These are phyloP conservation scores for Debaryomycetaceae sp. DNA, from an alignment of 1,139 yeast genomes.

Conservation along the genomic window DNA sequence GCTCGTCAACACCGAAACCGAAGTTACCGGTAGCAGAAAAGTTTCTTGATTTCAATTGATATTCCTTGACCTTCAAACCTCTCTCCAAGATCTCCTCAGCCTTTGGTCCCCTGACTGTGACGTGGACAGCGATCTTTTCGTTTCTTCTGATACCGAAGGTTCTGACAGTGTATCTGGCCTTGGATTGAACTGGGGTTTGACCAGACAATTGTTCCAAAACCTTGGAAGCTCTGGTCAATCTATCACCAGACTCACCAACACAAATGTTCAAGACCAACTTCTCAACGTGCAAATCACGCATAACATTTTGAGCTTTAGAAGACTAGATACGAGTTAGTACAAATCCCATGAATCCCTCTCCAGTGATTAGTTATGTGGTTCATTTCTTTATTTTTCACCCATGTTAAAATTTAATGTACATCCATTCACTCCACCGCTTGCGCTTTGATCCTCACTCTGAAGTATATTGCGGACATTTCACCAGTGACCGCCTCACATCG, in stretches of 20 bases:
- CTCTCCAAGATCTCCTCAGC: constrained; percentile 99
- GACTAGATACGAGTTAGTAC: constrained; percentile 19
- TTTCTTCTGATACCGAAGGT: constrained; percentile 99
- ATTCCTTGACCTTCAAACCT: constrained; percentile 99
- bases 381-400: too few species aligned
- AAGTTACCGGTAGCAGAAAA: constrained; percentile 99
- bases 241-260: constrained; percentile 99
- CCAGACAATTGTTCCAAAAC: constrained; percentile 99
- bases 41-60: constrained; percentile 91
- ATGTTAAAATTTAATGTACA: too few species aligned
- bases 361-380: neutral
- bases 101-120: constrained; percentile 99
- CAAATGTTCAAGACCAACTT: constrained; percentile 99
- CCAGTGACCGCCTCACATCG: too few species aligned
- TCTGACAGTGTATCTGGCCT: constrained; percentile 99
- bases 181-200: constrained; percentile 99
- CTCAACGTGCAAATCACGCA: constrained; percentile 99
- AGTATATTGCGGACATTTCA: too few species aligned
- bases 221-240: constrained; percentile 99
- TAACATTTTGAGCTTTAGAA: constrained; percentile 53
- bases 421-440: too few species aligned
- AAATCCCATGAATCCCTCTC: neutral
- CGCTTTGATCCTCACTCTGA: too few species aligned
- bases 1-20: constrained; percentile 99
- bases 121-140: constrained; percentile 99